These are phyloP conservation scores for Zasmidium cellare DNA, from an alignment of 2,329 filamentous ascomycete species.

Conservation along the genomic window DNA sequence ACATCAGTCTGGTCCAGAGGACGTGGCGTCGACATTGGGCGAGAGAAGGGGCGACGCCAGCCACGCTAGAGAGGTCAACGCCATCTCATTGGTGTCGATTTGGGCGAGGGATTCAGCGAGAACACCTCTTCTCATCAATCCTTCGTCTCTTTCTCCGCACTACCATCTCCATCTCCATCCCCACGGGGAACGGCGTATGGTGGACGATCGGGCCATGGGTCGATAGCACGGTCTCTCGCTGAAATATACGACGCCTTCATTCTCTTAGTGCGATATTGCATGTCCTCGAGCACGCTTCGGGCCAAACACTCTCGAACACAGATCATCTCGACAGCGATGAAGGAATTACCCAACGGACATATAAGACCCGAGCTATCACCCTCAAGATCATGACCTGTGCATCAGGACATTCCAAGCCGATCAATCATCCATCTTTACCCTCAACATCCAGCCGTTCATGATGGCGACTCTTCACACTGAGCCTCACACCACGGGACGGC, in stretches of 20 bases:
- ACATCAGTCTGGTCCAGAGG: neutral
- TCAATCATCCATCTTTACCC: neutral
- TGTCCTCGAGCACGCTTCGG: too few species aligned
- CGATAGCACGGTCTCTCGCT: too few species aligned
- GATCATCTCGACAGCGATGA: neutral
- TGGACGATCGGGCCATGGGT: too few species aligned
- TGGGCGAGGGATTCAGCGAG: neutral
- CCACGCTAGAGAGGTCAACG: neutral
- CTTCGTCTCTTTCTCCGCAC: too few species aligned
- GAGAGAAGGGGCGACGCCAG: neutral
- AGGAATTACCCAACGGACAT: neutral
- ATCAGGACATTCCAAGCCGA: neutral
- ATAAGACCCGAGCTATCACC: neutral
- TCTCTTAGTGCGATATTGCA: too few species aligned
- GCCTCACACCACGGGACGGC: neutral
- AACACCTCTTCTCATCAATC: too few species aligned
- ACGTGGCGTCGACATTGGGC: neutral
- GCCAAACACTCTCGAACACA: too few species aligned
- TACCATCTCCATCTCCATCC: too few species aligned
- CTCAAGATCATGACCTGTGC: neutral
- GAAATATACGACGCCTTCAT: too few species aligned
- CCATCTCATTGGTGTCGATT: neutral
- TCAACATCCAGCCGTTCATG: neutral
- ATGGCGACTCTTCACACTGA: slow-evolving; percentile 5
- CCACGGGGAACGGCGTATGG: too few species aligned